phyloP scores from a whole-genome alignment of 2,329 filamentous ascomycete genomes.

The Volutella citrinella region DNA sequence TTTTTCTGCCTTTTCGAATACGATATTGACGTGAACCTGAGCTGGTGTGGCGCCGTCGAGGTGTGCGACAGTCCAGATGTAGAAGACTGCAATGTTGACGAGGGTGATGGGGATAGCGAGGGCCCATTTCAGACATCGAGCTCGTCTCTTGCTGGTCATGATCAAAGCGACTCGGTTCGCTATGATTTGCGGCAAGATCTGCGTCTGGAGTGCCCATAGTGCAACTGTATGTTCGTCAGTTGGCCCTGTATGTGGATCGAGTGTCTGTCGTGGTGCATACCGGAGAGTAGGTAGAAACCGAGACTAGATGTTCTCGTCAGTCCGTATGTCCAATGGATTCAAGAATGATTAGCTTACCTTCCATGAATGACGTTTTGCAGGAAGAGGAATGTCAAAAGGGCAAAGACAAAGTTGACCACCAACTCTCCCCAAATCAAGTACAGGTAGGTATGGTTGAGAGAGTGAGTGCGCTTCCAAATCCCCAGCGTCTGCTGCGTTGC shows the following conservation, averaged over 20 bases:
- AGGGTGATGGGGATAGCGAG: conserved; percentile 30
- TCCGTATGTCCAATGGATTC: accelerated
- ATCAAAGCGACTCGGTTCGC: conserved; percentile 42
- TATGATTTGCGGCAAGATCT: conserved; percentile 43
- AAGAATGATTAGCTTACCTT: neutral
- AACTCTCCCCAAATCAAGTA: conserved; percentile 27
- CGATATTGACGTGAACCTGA: conserved; percentile 13
- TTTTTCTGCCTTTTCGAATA: conserved; percentile 35
- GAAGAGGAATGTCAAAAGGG: conserved; percentile 24
- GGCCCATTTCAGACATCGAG: conserved; percentile 33
- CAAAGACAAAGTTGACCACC: conserved; percentile 22
- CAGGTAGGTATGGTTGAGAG: conserved; percentile 19
- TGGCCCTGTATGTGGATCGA: conserved; percentile 15
- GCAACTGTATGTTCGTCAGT: neutral
- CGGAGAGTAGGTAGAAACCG: conserved; percentile 7
- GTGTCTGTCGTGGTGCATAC: conserved; percentile 1
- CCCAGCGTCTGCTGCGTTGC: conserved; percentile 17
- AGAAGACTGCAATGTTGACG: conserved; percentile 38
- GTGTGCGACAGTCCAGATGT: conserved; percentile 38
- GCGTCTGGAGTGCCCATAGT: conserved; percentile 29
- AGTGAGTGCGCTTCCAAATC: conserved; percentile 16
- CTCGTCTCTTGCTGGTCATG: conserved; percentile 33
- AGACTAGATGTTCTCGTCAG: conserved; percentile 4
- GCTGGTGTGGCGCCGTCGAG: conserved; percentile 11
- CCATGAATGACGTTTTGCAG: conserved; percentile 17